Conservation (phyloP, 805 yeast species). For the Nakazawaea molendinolei region DNA sequence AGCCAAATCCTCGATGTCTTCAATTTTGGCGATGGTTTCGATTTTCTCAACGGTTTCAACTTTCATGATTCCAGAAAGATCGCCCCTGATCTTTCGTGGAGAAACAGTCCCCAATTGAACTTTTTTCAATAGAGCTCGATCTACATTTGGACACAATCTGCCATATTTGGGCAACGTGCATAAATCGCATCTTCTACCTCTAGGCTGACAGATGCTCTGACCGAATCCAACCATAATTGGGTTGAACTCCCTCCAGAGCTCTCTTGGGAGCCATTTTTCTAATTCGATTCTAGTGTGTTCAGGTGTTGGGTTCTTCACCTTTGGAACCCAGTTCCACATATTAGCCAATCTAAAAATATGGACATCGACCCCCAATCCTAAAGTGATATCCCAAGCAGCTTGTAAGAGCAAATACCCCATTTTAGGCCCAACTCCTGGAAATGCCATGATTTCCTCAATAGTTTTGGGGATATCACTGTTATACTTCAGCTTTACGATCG, state of each 20-base stretch:
- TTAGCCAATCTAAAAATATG: constrained; percentile 78
- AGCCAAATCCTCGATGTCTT: constrained; percentile 29
- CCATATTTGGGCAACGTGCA: constrained; percentile 46
- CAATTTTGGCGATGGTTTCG: no score
- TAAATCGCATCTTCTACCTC: constrained; percentile 62
- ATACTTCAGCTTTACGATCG: constrained; percentile 40
- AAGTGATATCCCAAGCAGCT: constrained; percentile 68
- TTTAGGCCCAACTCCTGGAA: constrained; percentile 95
- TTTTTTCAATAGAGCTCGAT: constrained; percentile 32
- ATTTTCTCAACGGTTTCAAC: constrained; percentile 9
- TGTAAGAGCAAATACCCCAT: constrained; percentile 84
- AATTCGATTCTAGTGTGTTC: constrained; percentile 66
- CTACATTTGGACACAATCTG: constrained; percentile 53
- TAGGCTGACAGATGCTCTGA: constrained; percentile 75
- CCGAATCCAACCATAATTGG: constrained; percentile 91
- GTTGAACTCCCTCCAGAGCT: constrained; percentile 78
- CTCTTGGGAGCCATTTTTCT: constrained; percentile 67
- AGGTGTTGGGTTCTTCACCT: constrained; percentile 48
- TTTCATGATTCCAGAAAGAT: constrained; percentile 27
- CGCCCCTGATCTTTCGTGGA: constrained; percentile 32
- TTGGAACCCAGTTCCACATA: constrained; percentile 73
- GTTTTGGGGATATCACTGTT: constrained; percentile 69
- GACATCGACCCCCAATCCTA: constrained; percentile 93
- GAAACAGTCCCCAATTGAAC: constrained; percentile 16
- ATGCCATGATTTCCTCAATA: constrained; percentile 51